These are phyloP conservation scores for Pleurozium schreberi DNA, from an alignment of 225 moss, liverwort and hornwort genomes.

Conservation along the genomic window DNA sequence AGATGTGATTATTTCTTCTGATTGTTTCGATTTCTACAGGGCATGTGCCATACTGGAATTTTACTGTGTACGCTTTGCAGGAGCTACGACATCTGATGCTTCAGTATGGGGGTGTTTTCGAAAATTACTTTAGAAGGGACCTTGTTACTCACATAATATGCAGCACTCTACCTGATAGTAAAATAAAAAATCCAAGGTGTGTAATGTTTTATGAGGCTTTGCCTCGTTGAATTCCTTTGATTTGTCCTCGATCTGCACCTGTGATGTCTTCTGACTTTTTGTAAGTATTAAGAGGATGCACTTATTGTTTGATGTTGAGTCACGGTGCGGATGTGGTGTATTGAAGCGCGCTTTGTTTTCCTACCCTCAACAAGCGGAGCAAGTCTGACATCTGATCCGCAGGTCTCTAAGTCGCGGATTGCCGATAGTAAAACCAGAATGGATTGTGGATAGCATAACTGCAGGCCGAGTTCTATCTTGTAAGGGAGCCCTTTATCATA, in stretches of 20 bases:
- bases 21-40: neutral
- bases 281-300: neutral
- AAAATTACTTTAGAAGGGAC: conserved; percentile 90
- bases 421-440: conserved; percentile 90
- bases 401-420: conserved; percentile 92
- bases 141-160: conserved; percentile 92
- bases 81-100: conserved; percentile 93
- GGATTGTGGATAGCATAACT: conserved; percentile 89
- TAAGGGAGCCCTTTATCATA: conserved; percentile 15
- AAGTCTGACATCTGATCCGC: conserved; percentile 3
- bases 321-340: neutral
- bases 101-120: conserved; percentile 82
- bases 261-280: neutral
- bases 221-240: neutral
- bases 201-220: neutral
- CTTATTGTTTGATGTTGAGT: neutral
- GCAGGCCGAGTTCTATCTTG: conserved; percentile 74
- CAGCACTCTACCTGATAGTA: conserved; percentile 93
- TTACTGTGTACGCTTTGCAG: conserved; percentile 22
- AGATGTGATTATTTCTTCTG: neutral
- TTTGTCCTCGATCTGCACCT: neutral
- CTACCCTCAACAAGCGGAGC: neutral
- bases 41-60: neutral
- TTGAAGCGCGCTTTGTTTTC: neutral
- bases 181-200: conserved; percentile 92